Evolutionary conservation across 805 yeast genomes (phyloP).

Genomic region (Candida peoriensis): DNA sequence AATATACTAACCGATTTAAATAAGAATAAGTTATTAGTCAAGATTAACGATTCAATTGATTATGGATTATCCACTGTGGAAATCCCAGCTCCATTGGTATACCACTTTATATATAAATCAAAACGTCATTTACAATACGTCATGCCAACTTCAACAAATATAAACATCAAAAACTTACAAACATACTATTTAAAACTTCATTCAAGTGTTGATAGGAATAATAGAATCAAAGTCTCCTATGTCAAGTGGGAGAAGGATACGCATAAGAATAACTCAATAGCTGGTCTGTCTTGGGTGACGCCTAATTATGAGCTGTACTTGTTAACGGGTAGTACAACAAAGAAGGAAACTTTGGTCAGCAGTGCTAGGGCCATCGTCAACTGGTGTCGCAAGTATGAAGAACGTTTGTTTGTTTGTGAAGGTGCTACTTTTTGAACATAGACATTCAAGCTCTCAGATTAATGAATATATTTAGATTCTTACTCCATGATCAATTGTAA

Average conservation of each 20-base stretch:
- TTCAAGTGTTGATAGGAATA: conserved; percentile 24
- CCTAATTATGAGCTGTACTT: conserved; percentile 59
- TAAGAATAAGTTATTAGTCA: conserved; percentile 30
- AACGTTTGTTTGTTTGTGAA: conserved; percentile 65
- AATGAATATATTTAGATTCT: neutral
- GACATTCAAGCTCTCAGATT: neutral
- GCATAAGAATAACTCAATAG: conserved; percentile 17
- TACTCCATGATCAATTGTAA: too few relatives aligned
- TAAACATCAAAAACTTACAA: conserved; percentile 13
- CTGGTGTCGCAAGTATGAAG: conserved; percentile 75
- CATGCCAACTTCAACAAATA: conserved; percentile 24
- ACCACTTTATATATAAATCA: conserved; percentile 80
- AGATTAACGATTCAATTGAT: conserved; percentile 30
- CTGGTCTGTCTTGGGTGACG: conserved; percentile 51
- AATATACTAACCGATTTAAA: conserved; percentile 41
- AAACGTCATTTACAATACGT: conserved; percentile 63
- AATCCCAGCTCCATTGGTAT: conserved; percentile 52
- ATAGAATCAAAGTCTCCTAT: conserved; percentile 41
- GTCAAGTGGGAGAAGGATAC: conserved; percentile 33
- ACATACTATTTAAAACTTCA: conserved; percentile 20
- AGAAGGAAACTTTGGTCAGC: conserved; percentile 50
- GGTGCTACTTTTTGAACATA: conserved; percentile 55
- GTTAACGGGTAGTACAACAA: conserved; percentile 52
- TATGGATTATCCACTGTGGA: conserved; percentile 43
- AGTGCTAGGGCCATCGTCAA: conserved; percentile 60